phyloP scores from a whole-genome alignment of 345 rosid genomes.

The Erodium maritimum region DNA sequence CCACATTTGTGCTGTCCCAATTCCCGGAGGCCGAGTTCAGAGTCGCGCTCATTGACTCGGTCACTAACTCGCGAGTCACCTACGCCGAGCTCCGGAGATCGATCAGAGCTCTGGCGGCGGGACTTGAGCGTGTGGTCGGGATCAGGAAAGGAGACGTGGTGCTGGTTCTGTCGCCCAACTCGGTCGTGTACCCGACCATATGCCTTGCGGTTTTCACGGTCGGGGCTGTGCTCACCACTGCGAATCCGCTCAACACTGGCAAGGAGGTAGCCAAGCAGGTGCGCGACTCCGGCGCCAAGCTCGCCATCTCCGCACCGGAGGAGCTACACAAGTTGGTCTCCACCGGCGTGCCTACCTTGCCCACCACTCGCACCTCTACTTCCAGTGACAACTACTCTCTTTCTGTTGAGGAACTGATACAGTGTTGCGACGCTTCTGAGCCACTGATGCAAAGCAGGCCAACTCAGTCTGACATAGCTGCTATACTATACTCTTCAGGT shows the following conservation, averaged over 20 bases:
- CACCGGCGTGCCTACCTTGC: conserved; percentile 18
- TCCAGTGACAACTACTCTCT: not conserved
- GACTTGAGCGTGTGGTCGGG: conserved; percentile 32
- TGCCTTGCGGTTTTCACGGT: conserved; percentile 40
- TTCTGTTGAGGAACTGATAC: conserved; percentile 37
- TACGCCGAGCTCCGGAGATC: conserved; percentile 34
- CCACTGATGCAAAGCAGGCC: conserved; percentile 14
- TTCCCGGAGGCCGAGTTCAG: conserved; percentile 27
- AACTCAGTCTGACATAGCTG: conserved; percentile 41
- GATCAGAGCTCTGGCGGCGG: conserved; percentile 28
- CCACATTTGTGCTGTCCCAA: conserved; percentile 30
- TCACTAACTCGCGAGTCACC: conserved; percentile 16
- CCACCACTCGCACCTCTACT: conserved; percentile 15
- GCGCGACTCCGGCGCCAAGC: conserved; percentile 37
- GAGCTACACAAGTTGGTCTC: conserved; percentile 30
- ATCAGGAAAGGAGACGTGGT: conserved; percentile 43
- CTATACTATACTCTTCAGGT: conserved; percentile 51
- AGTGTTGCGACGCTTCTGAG: conserved; percentile 20
- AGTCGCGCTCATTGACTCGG: conserved; percentile 34
- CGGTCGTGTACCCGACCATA: conserved; percentile 33
- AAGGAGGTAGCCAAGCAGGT: conserved; percentile 42
- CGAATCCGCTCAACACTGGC: conserved; percentile 42
- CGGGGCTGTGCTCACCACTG: conserved; percentile 47
- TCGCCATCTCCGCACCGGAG: conserved; percentile 33
- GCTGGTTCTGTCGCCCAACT: conserved; percentile 47